These are phyloP conservation scores for Tephrocybe sp. DNA, from an alignment of 768 basidiomycete species.

Conservation along the genomic window DNA sequence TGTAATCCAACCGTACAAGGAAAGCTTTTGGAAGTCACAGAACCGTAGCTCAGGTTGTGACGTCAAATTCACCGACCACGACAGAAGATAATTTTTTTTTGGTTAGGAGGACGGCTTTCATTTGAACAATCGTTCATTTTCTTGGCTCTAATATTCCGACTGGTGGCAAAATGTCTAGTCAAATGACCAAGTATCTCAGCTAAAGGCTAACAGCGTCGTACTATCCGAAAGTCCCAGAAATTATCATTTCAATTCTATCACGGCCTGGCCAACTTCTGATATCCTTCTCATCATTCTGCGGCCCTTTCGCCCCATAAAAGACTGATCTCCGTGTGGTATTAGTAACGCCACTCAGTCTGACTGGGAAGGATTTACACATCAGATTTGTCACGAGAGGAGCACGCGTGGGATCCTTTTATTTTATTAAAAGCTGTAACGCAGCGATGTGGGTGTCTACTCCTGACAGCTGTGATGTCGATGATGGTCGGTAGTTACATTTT, in stretches of 20 bases:
- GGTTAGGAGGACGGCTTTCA: too few relatives aligned
- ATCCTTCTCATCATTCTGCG: neutral
- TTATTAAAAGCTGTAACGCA: conserved; percentile 5
- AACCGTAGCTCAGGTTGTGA: too few relatives aligned
- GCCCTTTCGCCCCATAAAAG: neutral
- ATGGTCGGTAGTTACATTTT: neutral
- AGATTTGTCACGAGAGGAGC: neutral
- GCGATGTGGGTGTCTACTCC: neutral
- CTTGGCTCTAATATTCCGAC: too few relatives aligned
- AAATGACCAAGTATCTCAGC: too few relatives aligned
- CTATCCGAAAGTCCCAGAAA: too few relatives aligned
- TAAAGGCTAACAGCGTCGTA: too few relatives aligned
- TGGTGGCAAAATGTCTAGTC: too few relatives aligned
- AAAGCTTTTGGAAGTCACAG: too few relatives aligned
- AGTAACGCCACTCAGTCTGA: conserved; percentile 4
- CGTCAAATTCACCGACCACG: too few relatives aligned
- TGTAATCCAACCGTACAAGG: too few relatives aligned
- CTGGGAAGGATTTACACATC: conserved; percentile 4
- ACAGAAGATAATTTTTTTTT: too few relatives aligned
- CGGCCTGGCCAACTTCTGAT: neutral
- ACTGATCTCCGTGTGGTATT: neutral
- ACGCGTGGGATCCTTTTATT: neutral
- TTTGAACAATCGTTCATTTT: too few relatives aligned
- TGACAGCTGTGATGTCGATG: conserved; percentile 4
- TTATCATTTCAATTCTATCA: neutral